phyloP scores from a whole-genome alignment of 2,329 filamentous ascomycete species.

The Cytospora schulzeri region DNA sequence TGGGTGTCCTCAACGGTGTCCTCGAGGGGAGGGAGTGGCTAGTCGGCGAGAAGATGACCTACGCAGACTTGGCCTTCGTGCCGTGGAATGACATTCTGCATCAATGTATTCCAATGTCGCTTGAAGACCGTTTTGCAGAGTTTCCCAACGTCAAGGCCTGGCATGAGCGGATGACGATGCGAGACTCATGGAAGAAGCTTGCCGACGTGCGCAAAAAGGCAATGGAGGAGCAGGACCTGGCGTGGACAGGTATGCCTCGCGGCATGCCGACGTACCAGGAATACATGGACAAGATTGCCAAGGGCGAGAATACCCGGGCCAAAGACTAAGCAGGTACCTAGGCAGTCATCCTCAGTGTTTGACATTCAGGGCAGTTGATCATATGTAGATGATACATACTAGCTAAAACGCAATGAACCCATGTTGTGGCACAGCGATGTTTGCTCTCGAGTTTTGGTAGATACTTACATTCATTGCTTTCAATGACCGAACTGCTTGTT shows the following conservation, averaged over 20 bases:
- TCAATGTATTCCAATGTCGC: slow-evolving; percentile 5
- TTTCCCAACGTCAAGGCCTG: not conserved
- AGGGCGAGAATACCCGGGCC: too few species aligned
- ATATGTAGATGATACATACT: too few species aligned
- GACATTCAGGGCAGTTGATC: too few species aligned
- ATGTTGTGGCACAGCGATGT: too few species aligned
- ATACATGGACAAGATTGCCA: not conserved
- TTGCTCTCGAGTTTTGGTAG: too few species aligned
- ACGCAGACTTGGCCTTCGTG: slow-evolving; percentile 20
- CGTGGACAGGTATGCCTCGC: slow-evolving; percentile 17
- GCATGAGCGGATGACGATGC: not conserved
- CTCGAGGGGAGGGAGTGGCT: slow-evolving; percentile 29
- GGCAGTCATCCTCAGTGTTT: too few species aligned
- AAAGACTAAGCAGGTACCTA: too few species aligned
- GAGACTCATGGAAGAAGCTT: not conserved
- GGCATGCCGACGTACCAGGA: not conserved
- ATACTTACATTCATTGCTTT: too few species aligned
- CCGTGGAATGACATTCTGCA: slow-evolving; percentile 14
- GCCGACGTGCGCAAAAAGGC: not conserved
- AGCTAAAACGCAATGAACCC: too few species aligned
- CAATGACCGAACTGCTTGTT: too few species aligned
- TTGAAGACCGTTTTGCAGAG: slow-evolving; percentile 20
- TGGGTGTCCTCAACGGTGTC: slow-evolving; percentile 38
- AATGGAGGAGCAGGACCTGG: slow-evolving; percentile 30
- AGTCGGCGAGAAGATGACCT: slow-evolving; percentile 12